Percentiles rank a stretch among this genome's conserved stretches.
Conservation (phyloP, 176 grass and related monocot species). For the Aechmea fasciata region DNA sequence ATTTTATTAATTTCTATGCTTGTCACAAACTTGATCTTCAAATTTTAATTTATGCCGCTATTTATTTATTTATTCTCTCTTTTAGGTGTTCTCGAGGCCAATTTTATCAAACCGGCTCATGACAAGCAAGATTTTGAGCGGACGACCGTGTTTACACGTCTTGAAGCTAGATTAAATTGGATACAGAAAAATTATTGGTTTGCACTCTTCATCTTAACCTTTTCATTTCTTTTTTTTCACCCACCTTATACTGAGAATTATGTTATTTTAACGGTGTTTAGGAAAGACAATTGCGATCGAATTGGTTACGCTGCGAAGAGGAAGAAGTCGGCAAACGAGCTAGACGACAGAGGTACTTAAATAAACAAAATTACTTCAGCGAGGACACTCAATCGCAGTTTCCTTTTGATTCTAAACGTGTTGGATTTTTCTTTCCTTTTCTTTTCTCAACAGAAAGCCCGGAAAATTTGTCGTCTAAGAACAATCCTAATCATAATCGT, state of each 20-base stretch:
- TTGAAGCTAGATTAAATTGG: slow-evolving; percentile 16
- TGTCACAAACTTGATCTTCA: too few relatives aligned
- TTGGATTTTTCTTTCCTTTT: too few relatives aligned
- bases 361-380: neutral
- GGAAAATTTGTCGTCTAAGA: too few relatives aligned
- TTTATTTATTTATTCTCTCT: neutral
- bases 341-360: slow-evolving; percentile 13
- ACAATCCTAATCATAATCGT: too few relatives aligned
- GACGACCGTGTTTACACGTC: slow-evolving; percentile 16
- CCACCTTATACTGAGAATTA: neutral
- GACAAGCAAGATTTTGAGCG: slow-evolving; percentile 27
- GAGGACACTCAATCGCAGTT: neutral
- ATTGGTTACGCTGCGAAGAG: slow-evolving; percentile 21
- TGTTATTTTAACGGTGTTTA: slow-evolving; percentile 9
- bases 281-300: slow-evolving; percentile 15
- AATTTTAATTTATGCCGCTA: neutral
- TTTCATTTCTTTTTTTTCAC: neutral
- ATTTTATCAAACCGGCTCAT: slow-evolving; percentile 31
- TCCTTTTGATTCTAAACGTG: too few relatives aligned
- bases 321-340: neutral
- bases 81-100: slow-evolving; percentile 22
- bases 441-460: too few relatives aligned
- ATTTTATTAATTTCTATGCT: neutral
- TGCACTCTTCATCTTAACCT: neutral
- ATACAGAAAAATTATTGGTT: slow-evolving; percentile 26